Conservation (phyloP, 148 eudicot genomes). For the Talinum fruticosum region DNA sequence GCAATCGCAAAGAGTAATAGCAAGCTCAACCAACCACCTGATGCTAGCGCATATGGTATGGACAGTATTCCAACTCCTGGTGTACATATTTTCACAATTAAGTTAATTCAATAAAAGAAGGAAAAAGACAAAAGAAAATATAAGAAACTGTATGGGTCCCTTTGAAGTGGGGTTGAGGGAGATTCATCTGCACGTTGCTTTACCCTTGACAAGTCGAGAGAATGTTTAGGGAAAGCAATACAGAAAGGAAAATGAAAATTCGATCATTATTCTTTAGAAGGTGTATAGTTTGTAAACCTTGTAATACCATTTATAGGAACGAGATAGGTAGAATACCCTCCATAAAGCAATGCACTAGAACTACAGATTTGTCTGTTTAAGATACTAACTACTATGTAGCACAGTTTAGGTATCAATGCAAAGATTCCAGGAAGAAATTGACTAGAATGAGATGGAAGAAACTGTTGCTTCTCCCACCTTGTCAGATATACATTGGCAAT, state of each 20-base stretch:
- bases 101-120: neutral
- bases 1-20: conserved; percentile 34
- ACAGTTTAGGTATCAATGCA: no score
- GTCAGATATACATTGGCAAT: neutral
- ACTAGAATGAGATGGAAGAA: neutral
- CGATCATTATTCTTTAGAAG: no score
- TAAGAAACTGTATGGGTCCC: neutral
- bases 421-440: neutral
- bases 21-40: conserved; percentile 51
- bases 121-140: neutral
- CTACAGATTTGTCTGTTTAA: no score
- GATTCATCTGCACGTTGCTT: neutral
- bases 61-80: conserved; percentile 45
- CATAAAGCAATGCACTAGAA: no score
- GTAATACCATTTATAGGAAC: no score
- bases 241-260: no score
- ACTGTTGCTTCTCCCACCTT: no score
- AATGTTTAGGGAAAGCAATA: no score
- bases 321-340: no score
- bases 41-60: conserved; percentile 41
- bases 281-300: no score
- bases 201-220: neutral
- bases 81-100: neutral
- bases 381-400: no score
- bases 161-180: neutral